Evolutionary conservation across 192 early-diverging fungal species (phyloP), one percentile per base, ranked within the genome.

Genomic region (Coemansia sp.): DNA sequence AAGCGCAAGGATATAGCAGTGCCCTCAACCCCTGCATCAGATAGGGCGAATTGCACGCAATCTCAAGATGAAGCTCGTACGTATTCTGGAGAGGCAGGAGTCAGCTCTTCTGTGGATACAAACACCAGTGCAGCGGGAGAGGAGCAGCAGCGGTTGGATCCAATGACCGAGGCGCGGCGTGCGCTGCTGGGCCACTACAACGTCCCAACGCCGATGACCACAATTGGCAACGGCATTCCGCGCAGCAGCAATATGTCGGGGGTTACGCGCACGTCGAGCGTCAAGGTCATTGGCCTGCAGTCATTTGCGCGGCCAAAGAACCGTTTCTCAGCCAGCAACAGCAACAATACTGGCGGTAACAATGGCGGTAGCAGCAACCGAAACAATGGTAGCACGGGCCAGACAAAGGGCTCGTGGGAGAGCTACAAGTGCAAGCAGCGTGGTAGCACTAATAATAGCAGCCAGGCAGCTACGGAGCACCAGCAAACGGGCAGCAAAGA

Each of bases 121-220:
- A 41, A 26, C 13, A 16, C n/a, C 7, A n/a, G 19, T 58, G 59
- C 23, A n/a, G 14, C 59, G 1, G n/a, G n/a, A 10, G 24, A 35
- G 19, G 47, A n/a, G 41, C 12, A 9, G 22, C 26, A 52, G 60
- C 3, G 52, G n/a, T 51, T 61, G 37, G 77, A 80, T 23, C 71
- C 53, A 11, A 57, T 80, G 60, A 58, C 65, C 7, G 77, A 74
- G 62, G 77, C 77, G 8, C 71, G 77, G 2, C 71, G 72, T 3
- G 77, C 77, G 5, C 45, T 80, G 49, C 53, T 80, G 7, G 77
- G 77, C 26, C 77, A 80, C 37, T 80, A 80, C 59, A 56, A 57
- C 38, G 64, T 52, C 0, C 77, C 77, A 2, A 68, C 61, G 16
- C 68, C 71, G 5, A 19, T 35, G 27, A n/a, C 65, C 12, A 65